Percentiles rank a stretch among this genome's conserved stretches.
phyloP scores from a whole-genome alignment of 2,329 filamentous ascomycete genomes.

The Scedosporium minutisporum region DNA sequence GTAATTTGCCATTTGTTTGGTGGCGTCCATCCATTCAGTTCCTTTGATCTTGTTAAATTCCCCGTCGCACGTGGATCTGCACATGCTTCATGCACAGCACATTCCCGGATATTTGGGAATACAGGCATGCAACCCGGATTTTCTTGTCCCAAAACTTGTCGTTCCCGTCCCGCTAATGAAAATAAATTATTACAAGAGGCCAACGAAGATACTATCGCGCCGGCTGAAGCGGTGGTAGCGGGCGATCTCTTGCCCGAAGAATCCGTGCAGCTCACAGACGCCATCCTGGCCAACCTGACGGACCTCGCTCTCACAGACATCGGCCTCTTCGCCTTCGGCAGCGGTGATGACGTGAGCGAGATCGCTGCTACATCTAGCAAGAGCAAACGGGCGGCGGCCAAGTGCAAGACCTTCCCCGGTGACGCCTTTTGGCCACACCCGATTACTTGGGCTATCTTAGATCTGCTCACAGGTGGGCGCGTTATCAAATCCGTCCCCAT shows the following conservation, averaged over 20 bases:
- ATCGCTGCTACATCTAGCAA: background rate
- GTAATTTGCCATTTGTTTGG: too few species aligned
- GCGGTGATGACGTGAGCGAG: constrained; percentile 10
- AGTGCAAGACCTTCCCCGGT: constrained; percentile 38
- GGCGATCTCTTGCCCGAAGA: constrained; percentile 10
- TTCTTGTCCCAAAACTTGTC: background rate
- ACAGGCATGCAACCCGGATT: background rate
- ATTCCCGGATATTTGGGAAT: background rate
- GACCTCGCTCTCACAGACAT: constrained; percentile 19
- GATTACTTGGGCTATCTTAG: constrained; percentile 38
- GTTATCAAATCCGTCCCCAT: constrained; percentile 41
- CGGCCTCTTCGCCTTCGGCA: constrained; percentile 22
- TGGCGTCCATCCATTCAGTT: background rate
- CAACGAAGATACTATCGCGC: background rate
- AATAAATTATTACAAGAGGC: background rate
- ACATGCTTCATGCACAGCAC: background rate
- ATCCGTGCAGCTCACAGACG: constrained; percentile 23
- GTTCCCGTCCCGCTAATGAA: background rate
- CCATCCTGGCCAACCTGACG: constrained; percentile 21
- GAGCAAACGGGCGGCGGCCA: background rate
- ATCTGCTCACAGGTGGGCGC: constrained; percentile 37
- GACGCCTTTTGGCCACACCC: constrained; percentile 42
- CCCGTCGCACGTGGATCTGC: background rate
- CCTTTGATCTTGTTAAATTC: background rate
- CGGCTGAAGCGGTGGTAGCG: background rate